Conservation (phyloP, 345 rosid species). For the Corchorus capsularis region DNA sequence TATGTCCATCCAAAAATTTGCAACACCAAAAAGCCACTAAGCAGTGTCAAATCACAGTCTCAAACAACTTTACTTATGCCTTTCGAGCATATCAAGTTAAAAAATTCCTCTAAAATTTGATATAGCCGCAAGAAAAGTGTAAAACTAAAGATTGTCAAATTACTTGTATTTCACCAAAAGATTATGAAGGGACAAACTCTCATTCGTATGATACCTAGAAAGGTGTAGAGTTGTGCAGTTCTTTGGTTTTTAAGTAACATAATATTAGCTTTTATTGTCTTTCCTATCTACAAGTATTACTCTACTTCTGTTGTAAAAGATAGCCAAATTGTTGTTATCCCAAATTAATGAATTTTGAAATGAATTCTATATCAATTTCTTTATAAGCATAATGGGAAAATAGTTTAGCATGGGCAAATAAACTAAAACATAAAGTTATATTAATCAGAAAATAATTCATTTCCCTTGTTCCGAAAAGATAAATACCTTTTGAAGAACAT, state of each 20-base stretch:
- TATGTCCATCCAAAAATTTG: background rate
- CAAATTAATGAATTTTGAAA: too few relatives aligned
- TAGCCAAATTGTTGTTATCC: too few relatives aligned
- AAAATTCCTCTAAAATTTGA: background rate
- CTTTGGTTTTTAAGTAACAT: too few relatives aligned
- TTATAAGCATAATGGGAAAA: background rate
- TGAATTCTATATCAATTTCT: background rate
- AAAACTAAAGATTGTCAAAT: background rate
- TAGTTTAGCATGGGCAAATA: background rate
- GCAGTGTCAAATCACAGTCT: background rate
- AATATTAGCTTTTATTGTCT: too few relatives aligned
- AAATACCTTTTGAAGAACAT: constrained; percentile 94
- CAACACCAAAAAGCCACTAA: background rate
- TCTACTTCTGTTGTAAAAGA: too few relatives aligned
- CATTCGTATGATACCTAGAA: too few relatives aligned
- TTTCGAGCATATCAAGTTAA: background rate
- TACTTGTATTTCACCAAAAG: too few relatives aligned
- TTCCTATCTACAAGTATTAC: too few relatives aligned
- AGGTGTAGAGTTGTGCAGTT: too few relatives aligned
- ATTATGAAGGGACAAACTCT: too few relatives aligned
- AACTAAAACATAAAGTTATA: background rate
- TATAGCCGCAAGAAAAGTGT: background rate
- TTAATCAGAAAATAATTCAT: background rate
- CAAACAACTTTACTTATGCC: background rate
- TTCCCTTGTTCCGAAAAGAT: constrained; percentile 1